Base-by-base conservation (phyloP, 1,139 yeast genomes). In the Taiozyma sp. region DNA sequence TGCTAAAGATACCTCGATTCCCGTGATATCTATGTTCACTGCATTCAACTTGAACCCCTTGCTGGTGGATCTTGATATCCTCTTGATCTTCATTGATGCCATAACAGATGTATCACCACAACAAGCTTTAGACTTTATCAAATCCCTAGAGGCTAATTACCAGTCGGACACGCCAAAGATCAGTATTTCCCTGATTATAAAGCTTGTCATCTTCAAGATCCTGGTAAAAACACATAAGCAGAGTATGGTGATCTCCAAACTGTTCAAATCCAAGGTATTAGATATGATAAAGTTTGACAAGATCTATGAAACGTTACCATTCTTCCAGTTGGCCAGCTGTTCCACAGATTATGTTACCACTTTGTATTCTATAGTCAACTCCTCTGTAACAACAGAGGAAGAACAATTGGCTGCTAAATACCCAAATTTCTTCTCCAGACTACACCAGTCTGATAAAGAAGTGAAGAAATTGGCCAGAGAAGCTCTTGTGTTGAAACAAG, bases 191-290 rank as follows among this genome's bases (percentile, higher is more conserved):
- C 32, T 56, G 42, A 40, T 59, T 19, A 43, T 57, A 14, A 53
- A 54, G 42, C 44, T 62, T 12, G 44, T 50, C 8, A 45, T 58
- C 3, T 52, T 44, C 7, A 60, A 60, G 34, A 38, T 57, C 3
- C 43, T 62, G 12, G 47, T 57, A 7, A 62, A 57, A 49, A 54
- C 59, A 5, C 19, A 45, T 3, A 60, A 54, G 29, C 63, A 62
- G 36, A 57, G 51, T 9, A 2, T 32, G 14, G 43, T 36, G 5
- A 41, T 55, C 0, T 24, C 47, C 22, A 40, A 43, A 2, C 22
- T 48, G 2, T 41, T 44, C 34, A 39, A 40, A 23, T 27, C 40
- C 1, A 49, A 39, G 8, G 8, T 53, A 1, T 8, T 54, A 16
- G 43, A 49, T 16, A 42, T 43, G 13, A 32, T 6, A 10, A 43